A percentile compares a stretch with the other conserved stretches of the same genome.
Conservation (phyloP, 768 basidiomycete genomes). For the Boletus pseudo-olivaceus region DNA sequence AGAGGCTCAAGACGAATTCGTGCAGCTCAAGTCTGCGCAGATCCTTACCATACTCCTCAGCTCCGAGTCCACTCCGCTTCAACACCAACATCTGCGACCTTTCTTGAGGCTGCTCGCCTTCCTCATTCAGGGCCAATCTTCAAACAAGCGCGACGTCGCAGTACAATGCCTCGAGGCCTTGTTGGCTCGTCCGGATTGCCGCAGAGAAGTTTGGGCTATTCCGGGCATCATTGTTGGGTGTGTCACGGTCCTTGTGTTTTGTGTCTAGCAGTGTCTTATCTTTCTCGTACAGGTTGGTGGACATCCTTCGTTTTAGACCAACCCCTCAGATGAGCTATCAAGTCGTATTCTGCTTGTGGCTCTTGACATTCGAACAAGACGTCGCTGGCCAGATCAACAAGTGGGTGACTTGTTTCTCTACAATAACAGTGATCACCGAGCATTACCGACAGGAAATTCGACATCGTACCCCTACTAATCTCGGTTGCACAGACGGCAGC, state of each 20-base stretch:
- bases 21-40: conserved; percentile 86
- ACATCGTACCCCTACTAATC: conserved; percentile 81
- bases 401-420: conserved; percentile 40
- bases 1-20: conserved; percentile 88
- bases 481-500: conserved; percentile 84
- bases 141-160: conserved; percentile 80
- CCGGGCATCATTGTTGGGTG: conserved; percentile 69
- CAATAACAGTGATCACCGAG: not conserved
- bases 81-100: conserved; percentile 51
- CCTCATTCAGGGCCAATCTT: conserved; percentile 56
- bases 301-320: conserved; percentile 75
- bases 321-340: conserved; percentile 96
- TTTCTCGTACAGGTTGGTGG: conserved; percentile 59
- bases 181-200: conserved; percentile 74
- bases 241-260: conserved; percentile 1
- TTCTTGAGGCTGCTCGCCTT: conserved; percentile 58
- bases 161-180: conserved; percentile 89
- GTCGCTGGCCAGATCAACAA: conserved; percentile 85
- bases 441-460: conserved; percentile 64
- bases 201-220: conserved; percentile 77
- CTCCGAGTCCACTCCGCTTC: conserved; percentile 48
- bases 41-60: conserved; percentile 84
- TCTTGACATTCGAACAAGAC: conserved; percentile 85
- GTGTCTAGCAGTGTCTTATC: not conserved
- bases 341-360: conserved; percentile 89